phyloP scores from a whole-genome alignment of 2,329 filamentous ascomycete species.

The Colletotrichum filicis region DNA sequence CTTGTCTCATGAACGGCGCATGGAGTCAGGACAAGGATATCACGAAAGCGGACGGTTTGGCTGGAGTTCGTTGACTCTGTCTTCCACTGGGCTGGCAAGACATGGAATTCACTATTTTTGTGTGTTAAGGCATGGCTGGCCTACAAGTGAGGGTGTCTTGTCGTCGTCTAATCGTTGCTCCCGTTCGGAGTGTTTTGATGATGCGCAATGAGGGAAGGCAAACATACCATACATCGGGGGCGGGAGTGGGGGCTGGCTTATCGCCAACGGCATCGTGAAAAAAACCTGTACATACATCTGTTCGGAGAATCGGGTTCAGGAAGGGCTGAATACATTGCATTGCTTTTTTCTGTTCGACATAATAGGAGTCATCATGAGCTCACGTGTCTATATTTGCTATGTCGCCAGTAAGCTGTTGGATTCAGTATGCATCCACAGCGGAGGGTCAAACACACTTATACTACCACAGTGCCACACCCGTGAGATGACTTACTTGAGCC shows the following conservation, averaged over 20 bases:
- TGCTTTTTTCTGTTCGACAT: conserved; percentile 29
- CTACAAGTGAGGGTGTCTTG: background rate
- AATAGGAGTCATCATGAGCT: too few relatives aligned
- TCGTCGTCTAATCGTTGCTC: conserved; percentile 3
- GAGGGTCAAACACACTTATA: too few relatives aligned
- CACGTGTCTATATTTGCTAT: background rate
- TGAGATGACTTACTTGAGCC: too few relatives aligned
- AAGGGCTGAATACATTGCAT: conserved; percentile 43
- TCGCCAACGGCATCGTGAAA: conserved; percentile 39
- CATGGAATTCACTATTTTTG: conserved; percentile 13
- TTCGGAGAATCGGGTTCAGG: conserved; percentile 46
- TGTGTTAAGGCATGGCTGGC: conserved; percentile 10
- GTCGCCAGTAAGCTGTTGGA: too few relatives aligned
- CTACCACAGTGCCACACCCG: too few relatives aligned
- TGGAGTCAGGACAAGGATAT: conserved; percentile 51
- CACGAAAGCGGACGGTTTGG: conserved; percentile 48
- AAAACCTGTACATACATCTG: conserved; percentile 56
- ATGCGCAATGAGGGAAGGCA: conserved; percentile 7
- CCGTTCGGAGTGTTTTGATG: background rate
- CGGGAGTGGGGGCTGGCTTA: background rate
- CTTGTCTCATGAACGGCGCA: conserved; percentile 52
- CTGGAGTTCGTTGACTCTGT: conserved; percentile 46
- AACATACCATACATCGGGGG: background rate
- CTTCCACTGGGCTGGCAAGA: conserved; percentile 28
- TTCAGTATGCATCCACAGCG: too few relatives aligned